Percentiles rank a stretch among this genome's conserved stretches.
These are phyloP conservation scores for Forsythia viridissima DNA, from an alignment of 257 asterid species.

Conservation along the genomic window DNA sequence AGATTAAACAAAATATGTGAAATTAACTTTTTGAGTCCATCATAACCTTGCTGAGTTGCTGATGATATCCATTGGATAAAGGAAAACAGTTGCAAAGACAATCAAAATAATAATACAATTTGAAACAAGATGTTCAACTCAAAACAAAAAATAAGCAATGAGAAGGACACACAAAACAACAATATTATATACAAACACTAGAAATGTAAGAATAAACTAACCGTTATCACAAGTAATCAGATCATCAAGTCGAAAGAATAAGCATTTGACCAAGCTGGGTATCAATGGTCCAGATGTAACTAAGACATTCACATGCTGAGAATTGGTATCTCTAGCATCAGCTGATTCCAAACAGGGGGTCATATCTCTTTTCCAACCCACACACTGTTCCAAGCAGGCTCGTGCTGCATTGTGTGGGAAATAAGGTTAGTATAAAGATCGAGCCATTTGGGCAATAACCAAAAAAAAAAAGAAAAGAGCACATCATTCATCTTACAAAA, in stretches of 20 bases:
- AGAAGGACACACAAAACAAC: neutral
- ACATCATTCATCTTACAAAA: neutral
- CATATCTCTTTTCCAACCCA: slow-evolving; percentile 43
- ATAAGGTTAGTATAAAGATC: neutral
- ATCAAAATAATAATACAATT: no score
- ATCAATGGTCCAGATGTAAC: slow-evolving; percentile 91
- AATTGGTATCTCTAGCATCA: slow-evolving; percentile 29
- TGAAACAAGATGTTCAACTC: neutral
- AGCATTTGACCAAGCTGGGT: slow-evolving; percentile 94
- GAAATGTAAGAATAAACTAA: slow-evolving; percentile 37
- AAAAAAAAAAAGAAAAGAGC: slow-evolving; percentile 6
- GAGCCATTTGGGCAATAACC: neutral
- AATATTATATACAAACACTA: neutral
- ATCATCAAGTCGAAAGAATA: slow-evolving; percentile 68
- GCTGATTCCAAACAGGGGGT: slow-evolving; percentile 30
- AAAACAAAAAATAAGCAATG: neutral
- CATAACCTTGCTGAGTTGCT: no score
- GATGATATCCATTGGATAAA: no score
- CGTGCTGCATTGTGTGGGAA: slow-evolving; percentile 55
- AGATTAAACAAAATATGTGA: no score
- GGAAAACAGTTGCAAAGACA: no score
- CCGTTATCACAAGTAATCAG: slow-evolving; percentile 70
- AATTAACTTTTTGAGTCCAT: no score
- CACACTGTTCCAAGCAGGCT: slow-evolving; percentile 84
- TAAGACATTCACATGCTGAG: slow-evolving; percentile 67